Percentiles rank a stretch among this genome's conserved stretches.
Conservation (phyloP, 169 alveolate genomes). For the Eimeria maxima region DNA sequence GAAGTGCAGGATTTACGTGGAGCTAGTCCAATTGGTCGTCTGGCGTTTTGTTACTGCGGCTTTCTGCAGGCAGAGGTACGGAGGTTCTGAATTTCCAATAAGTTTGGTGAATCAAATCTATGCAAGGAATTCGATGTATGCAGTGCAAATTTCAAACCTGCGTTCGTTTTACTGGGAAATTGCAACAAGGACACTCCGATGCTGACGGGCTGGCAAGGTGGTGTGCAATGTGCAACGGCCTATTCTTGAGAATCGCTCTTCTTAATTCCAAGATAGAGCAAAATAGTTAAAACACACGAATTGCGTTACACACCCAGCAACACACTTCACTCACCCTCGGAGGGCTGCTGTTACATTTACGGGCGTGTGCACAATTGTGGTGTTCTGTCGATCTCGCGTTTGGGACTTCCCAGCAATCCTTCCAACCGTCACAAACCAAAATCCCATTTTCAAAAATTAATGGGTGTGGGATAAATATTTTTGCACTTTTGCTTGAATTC, state of each 20-base stretch:
- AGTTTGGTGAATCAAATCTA: neutral
- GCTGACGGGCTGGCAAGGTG: neutral
- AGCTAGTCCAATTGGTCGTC: no score
- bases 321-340: neutral
- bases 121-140: neutral
- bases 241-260: neutral
- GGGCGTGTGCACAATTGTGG: neutral
- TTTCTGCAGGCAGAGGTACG: no score
- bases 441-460: neutral
- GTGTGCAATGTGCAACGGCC: neutral
- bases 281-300: neutral
- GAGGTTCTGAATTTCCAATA: neutral
- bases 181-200: neutral
- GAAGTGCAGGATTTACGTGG: no score
- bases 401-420: neutral
- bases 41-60: no score
- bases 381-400: neutral
- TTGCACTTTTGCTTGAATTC: no score
- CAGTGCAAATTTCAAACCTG: neutral
- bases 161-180: neutral
- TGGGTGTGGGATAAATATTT: no score
- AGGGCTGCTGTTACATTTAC: neutral
- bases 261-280: neutral
- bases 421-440: neutral
- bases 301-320: neutral